Conservation (phyloP, 2,329 filamentous ascomycete genomes). For the Aspergillus felis region DNA sequence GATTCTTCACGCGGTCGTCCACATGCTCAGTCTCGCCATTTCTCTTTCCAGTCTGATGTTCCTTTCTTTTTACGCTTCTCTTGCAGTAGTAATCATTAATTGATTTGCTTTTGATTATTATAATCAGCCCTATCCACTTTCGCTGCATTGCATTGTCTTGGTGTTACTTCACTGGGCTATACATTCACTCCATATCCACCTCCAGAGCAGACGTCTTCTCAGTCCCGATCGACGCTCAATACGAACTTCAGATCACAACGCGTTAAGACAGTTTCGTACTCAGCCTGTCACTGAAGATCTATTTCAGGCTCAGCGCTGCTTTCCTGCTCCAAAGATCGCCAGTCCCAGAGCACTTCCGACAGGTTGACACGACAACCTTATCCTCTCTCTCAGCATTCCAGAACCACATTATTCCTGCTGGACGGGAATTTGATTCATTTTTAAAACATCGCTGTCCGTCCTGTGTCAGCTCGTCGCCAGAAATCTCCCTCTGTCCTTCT, state of each 20-base stretch:
- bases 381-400: slow-evolving; percentile 29
- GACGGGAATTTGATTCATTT: slow-evolving; percentile 16
- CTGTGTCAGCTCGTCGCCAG: neutral
- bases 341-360: neutral
- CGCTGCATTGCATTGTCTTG: neutral
- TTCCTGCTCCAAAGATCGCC: slow-evolving; percentile 1
- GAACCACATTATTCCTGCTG: slow-evolving; percentile 26
- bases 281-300: neutral
- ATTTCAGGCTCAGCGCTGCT: neutral
- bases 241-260: slow-evolving; percentile 15
- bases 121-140: neutral
- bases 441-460: neutral
- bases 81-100: slow-evolving; percentile 2
- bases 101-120: neutral
- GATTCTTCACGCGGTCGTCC: slow-evolving; percentile 34
- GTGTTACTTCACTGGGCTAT: neutral
- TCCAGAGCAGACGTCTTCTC: neutral
- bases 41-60: slow-evolving; percentile 12
- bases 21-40: slow-evolving; percentile 22
- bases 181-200: neutral
- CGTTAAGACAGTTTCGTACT: slow-evolving; percentile 34
- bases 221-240: neutral
- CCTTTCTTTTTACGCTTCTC: slow-evolving; percentile 12
- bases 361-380: slow-evolving; percentile 37
- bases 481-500: neutral